phyloP scores from a whole-genome alignment of 2,329 filamentous ascomycete species.

The Ophiostoma populinum region DNA sequence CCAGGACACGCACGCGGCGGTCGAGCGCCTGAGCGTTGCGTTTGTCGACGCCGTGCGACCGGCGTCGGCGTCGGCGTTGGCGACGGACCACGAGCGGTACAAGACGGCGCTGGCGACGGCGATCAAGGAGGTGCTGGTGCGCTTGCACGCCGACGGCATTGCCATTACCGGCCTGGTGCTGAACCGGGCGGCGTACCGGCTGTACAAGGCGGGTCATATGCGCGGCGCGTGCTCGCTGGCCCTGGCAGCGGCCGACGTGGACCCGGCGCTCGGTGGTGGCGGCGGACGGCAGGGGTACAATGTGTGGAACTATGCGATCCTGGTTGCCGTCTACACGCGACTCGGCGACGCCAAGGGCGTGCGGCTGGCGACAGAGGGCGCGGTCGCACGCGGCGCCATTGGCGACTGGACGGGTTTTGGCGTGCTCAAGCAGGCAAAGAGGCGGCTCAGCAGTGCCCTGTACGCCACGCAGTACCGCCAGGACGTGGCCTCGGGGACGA shows the following conservation, averaged over 20 bases:
- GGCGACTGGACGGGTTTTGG: conserved; percentile 11
- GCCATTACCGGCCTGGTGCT: conserved; percentile 14
- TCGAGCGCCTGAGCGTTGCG: conserved; percentile 22
- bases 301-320: conserved; percentile 17
- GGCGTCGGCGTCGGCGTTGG: too few relatives aligned
- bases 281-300: conserved; percentile 16
- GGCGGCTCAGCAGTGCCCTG: conserved; percentile 6
- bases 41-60: conserved; percentile 21
- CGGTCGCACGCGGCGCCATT: conserved; percentile 9
- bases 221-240: conserved; percentile 16
- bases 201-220: conserved; percentile 15
- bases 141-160: conserved; percentile 13
- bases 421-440: conserved; percentile 12
- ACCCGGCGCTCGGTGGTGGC: not conserved
- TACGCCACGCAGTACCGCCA: too few relatives aligned
- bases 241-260: conserved; percentile 13
- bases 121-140: conserved; percentile 12
- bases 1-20: conserved; percentile 23
- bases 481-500: too few relatives aligned
- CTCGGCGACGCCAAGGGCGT: conserved; percentile 15
- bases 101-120: conserved; percentile 11
- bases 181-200: conserved; percentile 16
- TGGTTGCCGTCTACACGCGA: conserved; percentile 14
- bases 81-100: not conserved
- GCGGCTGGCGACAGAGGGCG: conserved; percentile 11